Evolutionary conservation across 2,329 filamentous ascomycete species (phyloP).

Genomic region (Didymella lethalis): DNA sequence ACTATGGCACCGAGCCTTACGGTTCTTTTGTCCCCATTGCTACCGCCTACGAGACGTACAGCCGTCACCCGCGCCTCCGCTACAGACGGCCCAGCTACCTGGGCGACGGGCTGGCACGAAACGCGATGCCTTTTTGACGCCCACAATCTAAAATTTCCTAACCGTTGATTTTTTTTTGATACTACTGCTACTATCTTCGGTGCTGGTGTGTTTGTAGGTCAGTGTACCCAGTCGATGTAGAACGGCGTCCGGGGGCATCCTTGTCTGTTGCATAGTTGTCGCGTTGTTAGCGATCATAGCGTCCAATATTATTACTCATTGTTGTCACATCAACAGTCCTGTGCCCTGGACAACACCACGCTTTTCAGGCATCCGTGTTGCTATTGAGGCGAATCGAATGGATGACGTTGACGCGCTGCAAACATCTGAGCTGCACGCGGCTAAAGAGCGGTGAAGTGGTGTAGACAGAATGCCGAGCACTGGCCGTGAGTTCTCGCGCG

Average conservation of each 20-base stretch:
- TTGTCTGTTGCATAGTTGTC: conserved; percentile 21
- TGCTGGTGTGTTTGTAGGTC: conserved; percentile 13
- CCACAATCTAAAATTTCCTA: conserved; percentile 3
- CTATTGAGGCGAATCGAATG: background rate
- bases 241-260: conserved; percentile 18
- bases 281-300: conserved; percentile 19
- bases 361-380: conserved; percentile 16
- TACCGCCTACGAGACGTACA: conserved; percentile 25
- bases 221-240: conserved; percentile 6
- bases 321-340: conserved; percentile 10
- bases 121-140: conserved; percentile 25
- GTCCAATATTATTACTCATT: conserved; percentile 23
- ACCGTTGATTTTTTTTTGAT: background rate
- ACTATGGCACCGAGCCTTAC: conserved; percentile 38
- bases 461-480: conserved; percentile 8
- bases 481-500: conserved; percentile 7
- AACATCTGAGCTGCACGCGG: conserved; percentile 2
- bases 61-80: conserved; percentile 28
- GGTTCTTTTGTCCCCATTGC: conserved; percentile 38
- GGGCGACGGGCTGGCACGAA: conserved; percentile 26
- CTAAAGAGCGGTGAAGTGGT: conserved; percentile 20
- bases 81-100: conserved; percentile 37
- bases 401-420: background rate
- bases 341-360: conserved; percentile 19
- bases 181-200: background rate